Conservation (phyloP, 345 rosid species). For the Pistacia vera region DNA sequence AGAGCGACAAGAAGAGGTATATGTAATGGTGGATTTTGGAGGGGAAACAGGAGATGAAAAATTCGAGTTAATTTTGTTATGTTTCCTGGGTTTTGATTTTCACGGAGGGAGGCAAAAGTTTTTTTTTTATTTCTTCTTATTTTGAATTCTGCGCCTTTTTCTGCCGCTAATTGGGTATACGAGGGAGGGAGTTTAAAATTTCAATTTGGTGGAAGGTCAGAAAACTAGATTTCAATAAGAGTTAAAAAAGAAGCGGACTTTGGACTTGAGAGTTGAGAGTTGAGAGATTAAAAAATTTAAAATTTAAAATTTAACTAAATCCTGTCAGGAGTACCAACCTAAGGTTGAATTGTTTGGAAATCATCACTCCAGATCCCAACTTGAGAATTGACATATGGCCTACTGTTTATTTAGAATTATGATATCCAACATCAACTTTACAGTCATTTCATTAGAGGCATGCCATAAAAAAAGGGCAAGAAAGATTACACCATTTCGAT, state of each 20-base stretch:
- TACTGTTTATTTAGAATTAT: not conserved
- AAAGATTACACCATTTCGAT: not conserved
- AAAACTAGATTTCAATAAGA: not conserved
- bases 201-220: not conserved
- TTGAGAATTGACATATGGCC: not conserved
- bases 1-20: constrained; percentile 8
- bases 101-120: not conserved
- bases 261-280: too few relatives aligned
- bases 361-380: not conserved
- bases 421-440: too few relatives aligned
- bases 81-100: not conserved
- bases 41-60: constrained; percentile 23
- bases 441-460: too few relatives aligned
- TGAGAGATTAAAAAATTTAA: too few relatives aligned
- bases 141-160: constrained; percentile 7
- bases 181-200: not conserved
- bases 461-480: too few relatives aligned
- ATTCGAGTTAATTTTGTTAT: not conserved
- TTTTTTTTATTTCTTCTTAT: not conserved
- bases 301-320: too few relatives aligned
- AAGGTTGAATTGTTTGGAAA: too few relatives aligned
- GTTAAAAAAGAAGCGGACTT: too few relatives aligned
- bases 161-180: not conserved
- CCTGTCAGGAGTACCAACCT: too few relatives aligned
- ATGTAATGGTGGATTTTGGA: constrained; percentile 23